Percentiles rank a stretch among this genome's conserved stretches.
Conservation (phyloP, 2,329 filamentous ascomycete species). For the Pseudogymnoascus sp. region DNA sequence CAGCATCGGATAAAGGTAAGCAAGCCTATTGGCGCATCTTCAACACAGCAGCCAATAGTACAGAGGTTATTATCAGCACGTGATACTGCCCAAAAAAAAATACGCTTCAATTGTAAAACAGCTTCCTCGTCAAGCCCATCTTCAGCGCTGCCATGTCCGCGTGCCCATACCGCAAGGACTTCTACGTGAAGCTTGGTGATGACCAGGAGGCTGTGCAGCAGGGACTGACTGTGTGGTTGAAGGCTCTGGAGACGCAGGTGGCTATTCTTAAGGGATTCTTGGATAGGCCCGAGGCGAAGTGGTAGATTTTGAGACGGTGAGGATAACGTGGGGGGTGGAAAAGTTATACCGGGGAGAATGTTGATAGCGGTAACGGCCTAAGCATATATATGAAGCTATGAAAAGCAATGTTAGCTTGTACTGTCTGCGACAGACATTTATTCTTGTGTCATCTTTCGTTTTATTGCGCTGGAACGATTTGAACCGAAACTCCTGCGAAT, state of each 20-base stretch:
- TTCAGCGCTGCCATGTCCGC: slow-evolving; percentile 91
- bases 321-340: background rate
- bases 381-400: slow-evolving; percentile 1
- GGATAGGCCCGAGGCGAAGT: slow-evolving; percentile 41
- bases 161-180: slow-evolving; percentile 87
- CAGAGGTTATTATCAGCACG: slow-evolving; percentile 1
- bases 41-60: background rate
- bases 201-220: slow-evolving; percentile 55
- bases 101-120: slow-evolving; percentile 38
- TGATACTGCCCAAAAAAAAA: slow-evolving; percentile 2
- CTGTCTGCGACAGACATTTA: background rate
- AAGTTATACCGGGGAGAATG: background rate
- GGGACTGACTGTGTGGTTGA: slow-evolving; percentile 65
- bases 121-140: slow-evolving; percentile 80
- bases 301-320: slow-evolving; percentile 22
- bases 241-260: slow-evolving; percentile 70
- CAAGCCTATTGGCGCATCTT: background rate
- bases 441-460: too few relatives aligned
- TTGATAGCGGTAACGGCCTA: background rate
- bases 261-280: slow-evolving; percentile 64
- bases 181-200: slow-evolving; percentile 78
- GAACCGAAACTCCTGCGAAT: too few relatives aligned
- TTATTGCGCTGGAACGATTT: too few relatives aligned
- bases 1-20: background rate
- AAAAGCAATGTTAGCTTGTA: background rate